Percentiles rank a stretch among this genome's conserved stretches.
These are phyloP conservation scores for Colletotrichum sp. DNA, from an alignment of 2,329 filamentous ascomycete species.

Conservation along the genomic window DNA sequence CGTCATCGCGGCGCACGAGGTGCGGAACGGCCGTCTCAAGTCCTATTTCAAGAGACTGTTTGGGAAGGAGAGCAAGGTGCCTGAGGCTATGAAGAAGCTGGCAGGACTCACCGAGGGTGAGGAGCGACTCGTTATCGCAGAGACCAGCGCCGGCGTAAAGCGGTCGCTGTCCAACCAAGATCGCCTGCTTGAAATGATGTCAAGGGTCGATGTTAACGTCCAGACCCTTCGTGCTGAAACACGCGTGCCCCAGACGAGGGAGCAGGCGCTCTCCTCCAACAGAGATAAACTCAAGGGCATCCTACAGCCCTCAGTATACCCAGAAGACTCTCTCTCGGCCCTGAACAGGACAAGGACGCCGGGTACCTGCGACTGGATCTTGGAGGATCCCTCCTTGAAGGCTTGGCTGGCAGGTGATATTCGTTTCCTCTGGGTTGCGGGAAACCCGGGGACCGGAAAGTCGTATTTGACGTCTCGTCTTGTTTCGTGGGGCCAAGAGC, in stretches of 20 bases:
- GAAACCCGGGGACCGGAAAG: constrained; percentile 51
- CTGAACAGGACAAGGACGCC: constrained; percentile 44
- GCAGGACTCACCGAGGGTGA: constrained; percentile 45
- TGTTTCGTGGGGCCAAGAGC: constrained; percentile 42
- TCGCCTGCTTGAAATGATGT: constrained; percentile 34
- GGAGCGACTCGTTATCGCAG: constrained; percentile 46
- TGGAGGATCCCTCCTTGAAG: constrained; percentile 40
- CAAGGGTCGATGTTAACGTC: constrained; percentile 34
- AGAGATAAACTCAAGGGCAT: constrained; percentile 43
- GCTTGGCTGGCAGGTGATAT: constrained; percentile 42
- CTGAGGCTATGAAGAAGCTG: constrained; percentile 42
- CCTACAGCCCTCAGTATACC: constrained; percentile 45
- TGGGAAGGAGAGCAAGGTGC: constrained; percentile 42
- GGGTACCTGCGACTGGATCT: constrained; percentile 52
- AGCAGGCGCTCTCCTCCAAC: constrained; percentile 34
- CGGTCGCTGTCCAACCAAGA: constrained; percentile 40
- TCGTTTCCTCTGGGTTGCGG: constrained; percentile 47
- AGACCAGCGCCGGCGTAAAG: constrained; percentile 43
- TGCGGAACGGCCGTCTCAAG: constrained; percentile 44
- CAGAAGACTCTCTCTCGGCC: constrained; percentile 44
- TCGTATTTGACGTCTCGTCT: constrained; percentile 49
- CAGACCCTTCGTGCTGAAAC: constrained; percentile 38
- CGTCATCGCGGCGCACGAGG: constrained; percentile 45
- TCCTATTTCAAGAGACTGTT: constrained; percentile 45
- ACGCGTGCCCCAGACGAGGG: constrained; percentile 23